Evolutionary conservation across 2,329 filamentous ascomycete genomes (phyloP).

Genomic region (Calonectria multiphialidica): DNA sequence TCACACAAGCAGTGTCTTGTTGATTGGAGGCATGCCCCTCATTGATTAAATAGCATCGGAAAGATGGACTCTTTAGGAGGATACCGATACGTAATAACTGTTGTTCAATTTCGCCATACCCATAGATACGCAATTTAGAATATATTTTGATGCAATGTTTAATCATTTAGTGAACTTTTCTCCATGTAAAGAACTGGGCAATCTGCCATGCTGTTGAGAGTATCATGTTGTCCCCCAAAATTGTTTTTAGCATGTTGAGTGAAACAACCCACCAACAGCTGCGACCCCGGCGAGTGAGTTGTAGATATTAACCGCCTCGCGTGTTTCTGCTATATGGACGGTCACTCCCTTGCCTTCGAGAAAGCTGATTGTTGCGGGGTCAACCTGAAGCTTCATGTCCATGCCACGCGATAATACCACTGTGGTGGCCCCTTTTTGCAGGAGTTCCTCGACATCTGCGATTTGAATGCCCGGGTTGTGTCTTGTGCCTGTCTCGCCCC

Average conservation of each 20-base stretch:
- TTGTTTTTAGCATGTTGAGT: constrained; percentile 15
- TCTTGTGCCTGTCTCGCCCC: constrained; percentile 22
- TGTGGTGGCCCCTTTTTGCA: constrained; percentile 17
- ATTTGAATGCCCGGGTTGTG: constrained; percentile 20
- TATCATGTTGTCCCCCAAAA: no score
- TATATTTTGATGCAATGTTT: no score
- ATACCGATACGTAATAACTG: no score
- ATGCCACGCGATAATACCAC: constrained; percentile 24
- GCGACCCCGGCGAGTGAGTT: constrained; percentile 6
- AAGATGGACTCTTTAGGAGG: no score
- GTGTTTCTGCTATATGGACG: constrained; percentile 14
- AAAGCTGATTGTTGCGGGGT: constrained; percentile 1
- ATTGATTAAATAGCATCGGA: no score
- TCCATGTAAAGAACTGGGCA: no score
- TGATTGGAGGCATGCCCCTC: no score
- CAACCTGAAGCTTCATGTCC: constrained; percentile 20
- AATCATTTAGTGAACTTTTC: no score
- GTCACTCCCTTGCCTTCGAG: constrained; percentile 17
- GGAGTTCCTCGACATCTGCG: constrained; percentile 22
- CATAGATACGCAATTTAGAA: no score
- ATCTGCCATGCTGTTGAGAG: no score
- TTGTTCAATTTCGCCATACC: no score
- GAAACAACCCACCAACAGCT: constrained; percentile 17
- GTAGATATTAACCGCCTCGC: constrained; percentile 18
- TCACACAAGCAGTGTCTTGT: no score